Percentiles rank a stretch among this genome's conserved stretches.
Evolutionary conservation across 352 stramenopile genomes (phyloP).

Genomic region (Pythium phragmitis): DNA sequence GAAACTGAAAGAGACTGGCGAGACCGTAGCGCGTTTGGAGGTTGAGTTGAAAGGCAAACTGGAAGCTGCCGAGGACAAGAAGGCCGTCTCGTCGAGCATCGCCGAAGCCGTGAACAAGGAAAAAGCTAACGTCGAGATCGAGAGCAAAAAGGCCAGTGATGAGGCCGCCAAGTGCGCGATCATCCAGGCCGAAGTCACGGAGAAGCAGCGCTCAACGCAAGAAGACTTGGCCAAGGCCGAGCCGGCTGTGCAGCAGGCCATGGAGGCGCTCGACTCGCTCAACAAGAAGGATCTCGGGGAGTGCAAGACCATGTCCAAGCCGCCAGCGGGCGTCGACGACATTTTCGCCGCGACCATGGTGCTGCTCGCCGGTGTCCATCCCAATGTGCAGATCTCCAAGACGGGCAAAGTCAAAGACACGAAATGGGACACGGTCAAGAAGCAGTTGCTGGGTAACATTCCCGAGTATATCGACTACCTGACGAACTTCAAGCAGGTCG

Average conservation of each 20-base stretch:
- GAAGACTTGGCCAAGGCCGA: slow-evolving; percentile 95
- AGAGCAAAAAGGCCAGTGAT: slow-evolving; percentile 92
- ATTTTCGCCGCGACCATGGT: slow-evolving; percentile 94
- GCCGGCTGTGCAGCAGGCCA: slow-evolving; percentile 93
- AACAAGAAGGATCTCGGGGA: slow-evolving; percentile 97
- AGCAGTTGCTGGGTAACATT: slow-evolving; percentile 94
- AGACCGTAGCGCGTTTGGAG: slow-evolving; percentile 92
- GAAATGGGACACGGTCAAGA: slow-evolving; percentile 95
- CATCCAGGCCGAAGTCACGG: slow-evolving; percentile 93
- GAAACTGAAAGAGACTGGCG: slow-evolving; percentile 92
- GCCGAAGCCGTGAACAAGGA: slow-evolving; percentile 95
- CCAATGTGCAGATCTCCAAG: slow-evolving; percentile 92
- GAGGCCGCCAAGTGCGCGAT: slow-evolving; percentile 92
- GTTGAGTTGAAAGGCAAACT: slow-evolving; percentile 95
- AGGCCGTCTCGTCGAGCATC: slow-evolving; percentile 92
- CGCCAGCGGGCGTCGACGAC: slow-evolving; percentile 92
- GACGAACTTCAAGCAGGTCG: slow-evolving; percentile 91
- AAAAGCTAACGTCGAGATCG: slow-evolving; percentile 94
- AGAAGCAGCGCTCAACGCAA: slow-evolving; percentile 88
- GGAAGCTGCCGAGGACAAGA: slow-evolving; percentile 96
- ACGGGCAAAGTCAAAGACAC: slow-evolving; percentile 95
- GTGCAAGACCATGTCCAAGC: slow-evolving; percentile 97
- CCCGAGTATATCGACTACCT: slow-evolving; percentile 96
- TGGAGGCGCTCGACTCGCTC: slow-evolving; percentile 94
- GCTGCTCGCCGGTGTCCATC: slow-evolving; percentile 93